Evolutionary conservation across 1,284 basidiomycete species (phyloP).

Genomic region (Ustilago shanxiensis): DNA sequence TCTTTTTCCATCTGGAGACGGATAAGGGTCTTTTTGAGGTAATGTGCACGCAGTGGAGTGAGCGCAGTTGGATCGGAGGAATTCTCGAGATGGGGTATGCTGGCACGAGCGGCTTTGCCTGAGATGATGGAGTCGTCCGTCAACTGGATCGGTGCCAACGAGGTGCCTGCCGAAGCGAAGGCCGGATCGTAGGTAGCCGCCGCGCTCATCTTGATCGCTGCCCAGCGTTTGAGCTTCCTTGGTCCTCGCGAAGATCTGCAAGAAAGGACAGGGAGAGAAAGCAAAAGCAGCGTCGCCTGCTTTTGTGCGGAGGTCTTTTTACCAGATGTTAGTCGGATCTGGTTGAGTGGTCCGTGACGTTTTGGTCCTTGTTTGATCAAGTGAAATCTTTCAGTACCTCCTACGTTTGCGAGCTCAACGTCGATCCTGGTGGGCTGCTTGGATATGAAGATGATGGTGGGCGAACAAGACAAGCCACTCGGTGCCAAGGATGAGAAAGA

Average conservation of each 20-base stretch:
- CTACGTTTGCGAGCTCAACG: neutral
- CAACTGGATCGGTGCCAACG: conserved; percentile 30
- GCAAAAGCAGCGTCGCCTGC: no score
- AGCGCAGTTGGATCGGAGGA: conserved; percentile 70
- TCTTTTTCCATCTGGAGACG: conserved; percentile 81
- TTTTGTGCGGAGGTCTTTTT: no score
- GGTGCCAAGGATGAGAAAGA: neutral
- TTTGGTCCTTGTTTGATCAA: neutral
- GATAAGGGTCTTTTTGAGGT: conserved; percentile 94
- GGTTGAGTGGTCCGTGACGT: no score
- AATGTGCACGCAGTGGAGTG: conserved; percentile 89
- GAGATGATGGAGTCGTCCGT: conserved; percentile 24
- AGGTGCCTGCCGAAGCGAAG: conserved; percentile 51
- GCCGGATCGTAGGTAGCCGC: conserved; percentile 39
- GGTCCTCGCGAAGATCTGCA: neutral
- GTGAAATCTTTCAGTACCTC: neutral
- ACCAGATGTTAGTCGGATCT: no score
- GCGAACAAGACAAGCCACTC: neutral
- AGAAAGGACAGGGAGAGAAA: no score
- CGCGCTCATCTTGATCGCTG: conserved; percentile 20
- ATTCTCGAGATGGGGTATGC: conserved; percentile 41
- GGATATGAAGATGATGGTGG: neutral
- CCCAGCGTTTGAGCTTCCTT: no score
- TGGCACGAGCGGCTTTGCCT: conserved; percentile 38
- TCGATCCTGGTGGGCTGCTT: neutral